Evolutionary conservation across 83 land plant genomes (phyloP).

Genomic region (Diphasiastrum complanatum): DNA sequence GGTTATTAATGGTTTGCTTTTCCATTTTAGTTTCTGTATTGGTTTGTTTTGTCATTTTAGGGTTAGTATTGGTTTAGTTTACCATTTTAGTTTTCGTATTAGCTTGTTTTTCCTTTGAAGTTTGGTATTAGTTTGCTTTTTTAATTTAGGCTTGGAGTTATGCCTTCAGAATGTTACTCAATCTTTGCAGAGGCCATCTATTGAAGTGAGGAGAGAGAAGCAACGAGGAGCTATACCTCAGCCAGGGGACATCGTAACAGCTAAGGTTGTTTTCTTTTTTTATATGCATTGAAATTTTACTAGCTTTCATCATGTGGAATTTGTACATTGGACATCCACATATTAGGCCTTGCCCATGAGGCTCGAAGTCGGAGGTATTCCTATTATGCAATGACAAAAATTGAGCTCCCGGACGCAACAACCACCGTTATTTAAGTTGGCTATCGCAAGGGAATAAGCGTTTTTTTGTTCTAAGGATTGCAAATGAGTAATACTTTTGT

Average conservation of each 20-base stretch:
- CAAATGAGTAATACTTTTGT: too few species aligned
- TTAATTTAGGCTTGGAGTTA: not conserved
- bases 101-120: not conserved
- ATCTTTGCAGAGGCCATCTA: constrained; percentile 52
- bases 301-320: not conserved
- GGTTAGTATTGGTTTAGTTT: too few species aligned
- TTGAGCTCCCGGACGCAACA: too few species aligned
- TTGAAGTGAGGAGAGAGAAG: constrained; percentile 76
- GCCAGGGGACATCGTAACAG: constrained; percentile 74
- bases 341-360: not conserved
- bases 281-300: not conserved
- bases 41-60: too few species aligned
- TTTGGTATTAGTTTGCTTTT: not conserved
- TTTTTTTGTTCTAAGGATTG: too few species aligned
- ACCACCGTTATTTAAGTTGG: too few species aligned
- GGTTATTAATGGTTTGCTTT: too few species aligned
- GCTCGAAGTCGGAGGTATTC: too few species aligned
- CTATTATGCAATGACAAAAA: too few species aligned
- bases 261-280: constrained; percentile 44
- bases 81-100: too few species aligned
- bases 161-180: constrained; percentile 2
- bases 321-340: not conserved
- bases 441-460: too few species aligned
- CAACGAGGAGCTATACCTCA: constrained; percentile 83
- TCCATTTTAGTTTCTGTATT: too few species aligned